Conservation (phyloP, 164 flowering plant species). For the Aristolochia fimbriata region DNA sequence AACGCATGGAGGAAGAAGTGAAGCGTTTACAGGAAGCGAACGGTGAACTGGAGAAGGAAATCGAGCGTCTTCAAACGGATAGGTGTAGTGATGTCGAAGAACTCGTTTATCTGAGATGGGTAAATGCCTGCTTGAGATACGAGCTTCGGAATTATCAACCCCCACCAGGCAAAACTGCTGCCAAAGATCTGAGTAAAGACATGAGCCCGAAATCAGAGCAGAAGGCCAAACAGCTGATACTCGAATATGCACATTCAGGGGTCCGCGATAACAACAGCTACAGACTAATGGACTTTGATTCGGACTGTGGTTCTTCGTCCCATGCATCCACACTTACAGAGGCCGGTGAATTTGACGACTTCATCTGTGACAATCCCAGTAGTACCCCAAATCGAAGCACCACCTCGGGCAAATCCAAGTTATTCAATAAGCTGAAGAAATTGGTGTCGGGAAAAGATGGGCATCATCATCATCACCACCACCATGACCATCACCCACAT, state of each 20-base stretch:
- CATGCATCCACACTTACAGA: slow-evolving; percentile 47
- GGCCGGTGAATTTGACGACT: slow-evolving; percentile 46
- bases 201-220: slow-evolving; percentile 75
- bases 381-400: slow-evolving; percentile 14
- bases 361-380: slow-evolving; percentile 22
- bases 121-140: slow-evolving; percentile 84
- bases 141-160: slow-evolving; percentile 70
- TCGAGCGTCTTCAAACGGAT: slow-evolving; percentile 58
- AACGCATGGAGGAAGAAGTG: slow-evolving; percentile 23
- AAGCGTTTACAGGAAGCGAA: slow-evolving; percentile 40
- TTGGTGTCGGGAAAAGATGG: slow-evolving; percentile 40
- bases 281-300: slow-evolving; percentile 34
- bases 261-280: slow-evolving; percentile 17
- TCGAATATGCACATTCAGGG: slow-evolving; percentile 66
- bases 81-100: slow-evolving; percentile 72
- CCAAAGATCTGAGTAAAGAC: slow-evolving; percentile 69
- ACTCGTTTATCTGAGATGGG: slow-evolving; percentile 84
- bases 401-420: slow-evolving; percentile 23
- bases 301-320: slow-evolving; percentile 52
- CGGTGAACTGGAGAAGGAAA: slow-evolving; percentile 37
- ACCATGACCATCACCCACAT: slow-evolving; percentile 1
- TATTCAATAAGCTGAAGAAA: slow-evolving; percentile 50
- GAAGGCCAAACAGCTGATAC: slow-evolving; percentile 77
- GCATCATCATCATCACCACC: slow-evolving; percentile 10
- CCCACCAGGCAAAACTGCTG: slow-evolving; percentile 54